These are phyloP conservation scores for Rhynchosporium agropyri DNA, from an alignment of 2,329 filamentous ascomycete species.

Conservation along the genomic window DNA sequence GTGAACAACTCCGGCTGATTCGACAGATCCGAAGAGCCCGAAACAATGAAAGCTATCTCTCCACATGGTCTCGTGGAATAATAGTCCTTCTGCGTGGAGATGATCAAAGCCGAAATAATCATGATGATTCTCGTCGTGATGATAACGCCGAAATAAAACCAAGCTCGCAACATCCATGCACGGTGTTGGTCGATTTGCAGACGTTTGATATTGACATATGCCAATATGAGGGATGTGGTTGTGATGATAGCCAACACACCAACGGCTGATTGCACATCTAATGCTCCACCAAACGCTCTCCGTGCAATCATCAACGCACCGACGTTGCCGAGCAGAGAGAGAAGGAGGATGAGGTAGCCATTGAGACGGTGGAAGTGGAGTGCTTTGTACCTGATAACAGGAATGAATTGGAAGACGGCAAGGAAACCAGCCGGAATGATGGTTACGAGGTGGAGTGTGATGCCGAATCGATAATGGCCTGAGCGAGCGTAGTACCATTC, in stretches of 20 bases:
- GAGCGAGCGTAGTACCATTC: conserved; percentile 48
- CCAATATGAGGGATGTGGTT: conserved; percentile 48
- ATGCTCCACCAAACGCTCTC: conserved; percentile 55
- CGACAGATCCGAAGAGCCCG: not conserved
- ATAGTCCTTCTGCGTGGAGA: conserved; percentile 44
- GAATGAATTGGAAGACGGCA: conserved; percentile 53
- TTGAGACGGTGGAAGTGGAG: conserved; percentile 61
- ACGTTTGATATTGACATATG: conserved; percentile 59
- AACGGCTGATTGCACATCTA: conserved; percentile 52
- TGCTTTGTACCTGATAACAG: conserved; percentile 50
- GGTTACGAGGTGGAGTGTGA: conserved; percentile 50
- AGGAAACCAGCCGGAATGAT: conserved; percentile 52
- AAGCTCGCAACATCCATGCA: conserved; percentile 63
- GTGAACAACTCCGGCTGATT: not conserved
- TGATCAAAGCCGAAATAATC: conserved; percentile 46
- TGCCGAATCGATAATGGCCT: conserved; percentile 44
- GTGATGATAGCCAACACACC: conserved; percentile 51
- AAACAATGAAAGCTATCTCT: conserved; percentile 50
- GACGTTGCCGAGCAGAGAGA: conserved; percentile 50
- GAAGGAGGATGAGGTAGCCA: conserved; percentile 56
- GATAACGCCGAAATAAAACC: conserved; percentile 55
- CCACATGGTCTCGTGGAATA: conserved; percentile 48
- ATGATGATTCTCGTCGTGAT: conserved; percentile 56
- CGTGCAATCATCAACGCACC: conserved; percentile 57
- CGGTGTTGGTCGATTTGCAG: conserved; percentile 66